Base-by-base conservation (phyloP, 768 basidiomycete species). In the Leucogyrophana mollusca region DNA sequence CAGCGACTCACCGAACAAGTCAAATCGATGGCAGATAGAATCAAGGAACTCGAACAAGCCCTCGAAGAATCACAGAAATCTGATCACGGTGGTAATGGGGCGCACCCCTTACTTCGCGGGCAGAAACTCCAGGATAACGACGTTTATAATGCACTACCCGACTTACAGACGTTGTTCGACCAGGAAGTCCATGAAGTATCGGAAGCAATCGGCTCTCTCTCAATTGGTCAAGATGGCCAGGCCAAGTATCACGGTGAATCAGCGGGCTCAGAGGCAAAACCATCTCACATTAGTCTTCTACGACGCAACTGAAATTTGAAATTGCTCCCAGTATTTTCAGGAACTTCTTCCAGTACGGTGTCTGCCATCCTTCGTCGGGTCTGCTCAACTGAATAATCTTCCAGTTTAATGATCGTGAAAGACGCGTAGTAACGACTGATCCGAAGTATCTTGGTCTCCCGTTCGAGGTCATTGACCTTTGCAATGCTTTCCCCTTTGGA, bases 401-500 rank as follows among this genome's bases (percentile, higher is more conserved):
- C 18, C 17, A 50, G 56, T 25, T 44, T 18, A 46, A 47, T n/a
- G 45, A 47, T 9, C 36, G 22, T 30, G 27, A 35, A n/a, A 14
- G 30, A 20, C 52, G 25, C 21, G 9, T 40, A 34, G 27, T 24
- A 33, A 45, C 50, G 18, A 39, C 43, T 34, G 52, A 64, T 14
- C 54, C 57, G 10, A 51, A 56, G 35, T 41, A 54, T 30, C 43
- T 74, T 24, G 61, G 69, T 32, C 61, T 80, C 27, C 73, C 77
- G 8, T 41, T 43, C 9, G 74, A 77, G 45, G 67, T 80, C 20
- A 47, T 73, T 17, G 66, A 70, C 13, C 68, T 80, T 7, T 68
- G 70, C 54, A 64, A 73, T 34, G 69, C 78, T 4, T 79, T 77
- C 52, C 78, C 78, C 8, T 71, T 78, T 23, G 78, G 78, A 16